Base-by-base conservation (phyloP, 2,329 filamentous ascomycete genomes). In the Raffaelea arxii region DNA sequence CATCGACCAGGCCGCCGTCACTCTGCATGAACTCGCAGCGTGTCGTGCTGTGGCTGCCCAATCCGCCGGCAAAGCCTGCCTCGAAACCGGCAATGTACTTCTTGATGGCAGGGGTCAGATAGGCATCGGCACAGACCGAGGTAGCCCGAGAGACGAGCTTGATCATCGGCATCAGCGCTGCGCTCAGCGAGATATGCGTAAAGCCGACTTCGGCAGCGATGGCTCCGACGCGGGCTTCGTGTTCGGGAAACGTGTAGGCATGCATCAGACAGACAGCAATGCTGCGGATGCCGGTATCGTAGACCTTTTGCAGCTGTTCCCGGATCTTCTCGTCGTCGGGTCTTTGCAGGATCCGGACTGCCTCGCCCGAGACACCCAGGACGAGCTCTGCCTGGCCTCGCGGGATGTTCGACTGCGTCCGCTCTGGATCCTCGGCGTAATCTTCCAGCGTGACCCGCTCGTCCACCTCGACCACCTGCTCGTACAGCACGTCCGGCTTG, bases 1-100 rank as follows among this genome's bases (percentile, higher is more conserved):
- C 84, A 52, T 89, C 84, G 0, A 83, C 78, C 2, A 83, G 61
- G 0, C 80, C 79, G 21, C 86, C 87, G 53, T 94, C 86, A 10
- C 84, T 89, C 62, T 95, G 88, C 89, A 95, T 95, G 55, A 96
- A 95, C 61, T 96, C 89, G 65, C 90, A 96, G 52, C 90, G 73
- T 4, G 87, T 63, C 4, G 92, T 83, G 50, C 81, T 87, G 55
- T 82, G 78, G 0, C 79, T 82, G 3, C 88, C 88, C 1, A 96
- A 68, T 0, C 86, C 86, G 10, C 89, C 88, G 48, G 80, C 76
- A 54, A 96, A 95, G 1, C 88, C 87, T 24, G 75, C 75, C 56
- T 86, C 78, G 58, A 95, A 94, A 0, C 86, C 85, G 69, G 48
- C 67, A 56, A 55, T 81, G 66, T 90, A 90, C 60, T 84, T 85